These are phyloP conservation scores for Murraya koenigii DNA, from an alignment of 345 rosid species.

Conservation along the genomic window DNA sequence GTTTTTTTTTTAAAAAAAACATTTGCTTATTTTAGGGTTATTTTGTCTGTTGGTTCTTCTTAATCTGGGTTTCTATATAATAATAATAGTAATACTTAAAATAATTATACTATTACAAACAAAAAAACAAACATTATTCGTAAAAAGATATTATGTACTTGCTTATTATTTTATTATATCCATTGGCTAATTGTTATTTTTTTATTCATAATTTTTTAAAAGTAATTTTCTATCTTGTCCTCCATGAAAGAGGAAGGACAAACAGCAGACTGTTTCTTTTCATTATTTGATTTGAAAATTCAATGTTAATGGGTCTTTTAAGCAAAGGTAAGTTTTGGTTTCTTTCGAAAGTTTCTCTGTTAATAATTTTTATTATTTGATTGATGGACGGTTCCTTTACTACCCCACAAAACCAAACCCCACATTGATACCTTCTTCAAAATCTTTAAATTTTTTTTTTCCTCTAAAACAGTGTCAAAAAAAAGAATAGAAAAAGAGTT, in stretches of 20 bases:
- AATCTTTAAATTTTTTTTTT: slow-evolving; percentile 1
- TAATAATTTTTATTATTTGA: neutral
- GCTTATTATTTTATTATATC: neutral
- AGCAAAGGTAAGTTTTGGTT: slow-evolving; percentile 35
- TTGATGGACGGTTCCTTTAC: slow-evolving; percentile 14
- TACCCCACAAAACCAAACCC: slow-evolving; percentile 15
- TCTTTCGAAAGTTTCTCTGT: neutral
- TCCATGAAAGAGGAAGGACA: slow-evolving; percentile 34
- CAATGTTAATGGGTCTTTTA: slow-evolving; percentile 32
- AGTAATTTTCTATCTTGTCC: slow-evolving; percentile 13
- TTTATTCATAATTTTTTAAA: neutral
- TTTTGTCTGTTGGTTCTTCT: slow-evolving; percentile 31
- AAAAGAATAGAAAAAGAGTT: slow-evolving; percentile 1
- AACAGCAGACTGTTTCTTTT: neutral
- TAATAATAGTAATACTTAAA: neutral
- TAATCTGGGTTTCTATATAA: slow-evolving; percentile 36
- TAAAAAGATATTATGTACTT: neutral
- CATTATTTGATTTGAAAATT: slow-evolving; percentile 39
- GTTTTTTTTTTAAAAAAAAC: slow-evolving; percentile 13
- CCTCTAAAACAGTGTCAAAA: slow-evolving; percentile 30
- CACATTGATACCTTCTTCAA: slow-evolving; percentile 1
- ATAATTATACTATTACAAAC: neutral
- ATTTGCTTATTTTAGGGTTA: slow-evolving; percentile 26
- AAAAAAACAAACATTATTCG: neutral
- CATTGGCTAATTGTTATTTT: slow-evolving; percentile 1